Conservation (phyloP, 2,329 filamentous ascomycete species). For the Juglanconis juglandina region DNA sequence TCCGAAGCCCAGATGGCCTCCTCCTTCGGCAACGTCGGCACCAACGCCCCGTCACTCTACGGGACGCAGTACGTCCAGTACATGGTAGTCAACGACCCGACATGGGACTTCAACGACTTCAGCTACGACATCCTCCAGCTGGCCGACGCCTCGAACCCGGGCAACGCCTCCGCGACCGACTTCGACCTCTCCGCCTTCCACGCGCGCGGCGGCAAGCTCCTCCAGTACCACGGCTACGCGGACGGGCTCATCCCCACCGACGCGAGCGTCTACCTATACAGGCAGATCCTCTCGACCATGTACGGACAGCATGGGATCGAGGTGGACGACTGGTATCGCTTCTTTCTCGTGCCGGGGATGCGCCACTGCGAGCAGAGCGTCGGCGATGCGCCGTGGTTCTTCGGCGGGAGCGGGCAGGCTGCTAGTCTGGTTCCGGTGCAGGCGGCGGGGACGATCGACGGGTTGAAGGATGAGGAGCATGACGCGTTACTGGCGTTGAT, state of each 20-base stretch:
- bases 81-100: slow-evolving; percentile 18
- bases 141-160: slow-evolving; percentile 4
- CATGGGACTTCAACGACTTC: slow-evolving; percentile 40
- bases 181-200: slow-evolving; percentile 32
- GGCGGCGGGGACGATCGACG: slow-evolving; percentile 20
- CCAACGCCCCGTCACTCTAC: slow-evolving; percentile 24
- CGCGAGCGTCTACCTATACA: slow-evolving; percentile 19
- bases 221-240: slow-evolving; percentile 42
- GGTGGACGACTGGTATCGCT: slow-evolving; percentile 42
- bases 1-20: slow-evolving; percentile 35
- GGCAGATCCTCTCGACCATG: background rate
- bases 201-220: slow-evolving; percentile 39
- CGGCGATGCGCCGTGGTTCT: slow-evolving; percentile 5
- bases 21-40: slow-evolving; percentile 29
- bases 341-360: slow-evolving; percentile 51
- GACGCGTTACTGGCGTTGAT: slow-evolving; percentile 43
- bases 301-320: slow-evolving; percentile 16
- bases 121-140: background rate
- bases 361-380: slow-evolving; percentile 38
- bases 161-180: slow-evolving; percentile 18
- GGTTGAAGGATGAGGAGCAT: slow-evolving; percentile 25
- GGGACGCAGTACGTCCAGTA: slow-evolving; percentile 18
- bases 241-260: slow-evolving; percentile 41
- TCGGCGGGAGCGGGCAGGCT: slow-evolving; percentile 5
- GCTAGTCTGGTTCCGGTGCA: slow-evolving; percentile 29